Base-by-base conservation (phyloP, 495 filamentous ascomycete genomes). In the Articulospora tetracladia region DNA sequence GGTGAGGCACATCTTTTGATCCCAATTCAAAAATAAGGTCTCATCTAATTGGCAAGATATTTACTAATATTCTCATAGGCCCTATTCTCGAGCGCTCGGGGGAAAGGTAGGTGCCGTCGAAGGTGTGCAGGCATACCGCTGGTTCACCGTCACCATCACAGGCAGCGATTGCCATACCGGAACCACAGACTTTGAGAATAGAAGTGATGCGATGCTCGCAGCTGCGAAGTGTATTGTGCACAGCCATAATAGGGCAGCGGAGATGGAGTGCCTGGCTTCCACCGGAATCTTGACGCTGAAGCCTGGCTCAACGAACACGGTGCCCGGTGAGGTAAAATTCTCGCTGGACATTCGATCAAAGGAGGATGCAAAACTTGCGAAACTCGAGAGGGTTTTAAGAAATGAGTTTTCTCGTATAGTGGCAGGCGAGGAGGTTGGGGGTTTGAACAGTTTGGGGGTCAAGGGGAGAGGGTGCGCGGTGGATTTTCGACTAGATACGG, bases 131-230 rank as follows among this genome's bases (percentile, higher is more conserved):
- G 82, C 81, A 15, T 91, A 87, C 68, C 82, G 80, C 51, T 92
- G 90, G 89, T 84, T 81, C 69, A 87, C 81, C 2, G 69, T 93
- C 12, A 81, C 81, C 19, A 78, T 93, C 11, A 73, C 72, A 19
- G 89, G 89, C 15, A 73, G 80, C 60, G 87, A 89, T 65, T 83
- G 81, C 20, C 90, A 92, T 66, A 91, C 89, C 0, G 90, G 90
- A 1, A 91, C 89, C 0, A 93, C 89, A 1, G 82, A 84, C 20
- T 84, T 91, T 41, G 58, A 63, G 24, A 73, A 76, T 52, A 73
- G 84, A 4, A 76, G 79, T 1, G 87, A 92, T 65, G 86, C 87
- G 1, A 74, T 92, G 55, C 83, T 89, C 55, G 77, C 82, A 11
- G 86, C 87, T 36, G 77, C 86, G 0, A 83, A 83, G 32, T 81